Base-by-base conservation (phyloP, 139 green algal genomes). In the Dunaliella primolecta region DNA sequence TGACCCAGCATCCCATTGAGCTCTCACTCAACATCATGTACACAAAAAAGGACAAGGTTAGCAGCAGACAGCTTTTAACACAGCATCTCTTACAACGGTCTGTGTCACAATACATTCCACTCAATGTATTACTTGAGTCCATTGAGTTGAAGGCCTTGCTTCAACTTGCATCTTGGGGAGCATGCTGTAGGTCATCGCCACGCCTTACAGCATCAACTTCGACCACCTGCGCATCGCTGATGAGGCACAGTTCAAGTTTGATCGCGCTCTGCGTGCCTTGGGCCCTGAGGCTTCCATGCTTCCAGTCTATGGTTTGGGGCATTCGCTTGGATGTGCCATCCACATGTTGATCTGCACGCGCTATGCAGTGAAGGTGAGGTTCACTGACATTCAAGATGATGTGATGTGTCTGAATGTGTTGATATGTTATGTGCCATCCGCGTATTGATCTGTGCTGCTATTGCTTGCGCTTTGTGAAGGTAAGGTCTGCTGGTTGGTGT, bases 221-320 rank as follows among this genome's bases (percentile, higher is more conserved):
- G 95, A 99, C 88, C 96, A 98, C 87, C 74, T 97, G 83, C 86
- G 92, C n/a, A 92, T 95, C 70, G 94, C 94, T 3, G 95, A 98
- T 81, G 96, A 98, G 86, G 87, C 92, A 3, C 78, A 82, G 78
- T 82, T 72, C 87, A 94, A 93, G 84, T 98, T 96, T 87, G 92
- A 97, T 85, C 83, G 91, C 38, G 91, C 85, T 84, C 84, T 96
- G 70, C 89, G 90, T 11, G 84, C 87, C 15, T 87, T 98, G 33
- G 84, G 84, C 70, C 74, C 83, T 34, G 77, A 90, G 74, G 76
- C 91, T 27, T 15, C 80, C 0, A 36, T 74, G 36, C 88, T 98
- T 82, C 95, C 94, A 25, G 84, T 94, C 3, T 98, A 94, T 83
- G 96, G 95, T 11, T 82, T 98, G 80, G 96, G 97, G 1, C 97